phyloP scores from a whole-genome alignment of 2,329 filamentous ascomycete species.

The Aspergillus hortae region DNA sequence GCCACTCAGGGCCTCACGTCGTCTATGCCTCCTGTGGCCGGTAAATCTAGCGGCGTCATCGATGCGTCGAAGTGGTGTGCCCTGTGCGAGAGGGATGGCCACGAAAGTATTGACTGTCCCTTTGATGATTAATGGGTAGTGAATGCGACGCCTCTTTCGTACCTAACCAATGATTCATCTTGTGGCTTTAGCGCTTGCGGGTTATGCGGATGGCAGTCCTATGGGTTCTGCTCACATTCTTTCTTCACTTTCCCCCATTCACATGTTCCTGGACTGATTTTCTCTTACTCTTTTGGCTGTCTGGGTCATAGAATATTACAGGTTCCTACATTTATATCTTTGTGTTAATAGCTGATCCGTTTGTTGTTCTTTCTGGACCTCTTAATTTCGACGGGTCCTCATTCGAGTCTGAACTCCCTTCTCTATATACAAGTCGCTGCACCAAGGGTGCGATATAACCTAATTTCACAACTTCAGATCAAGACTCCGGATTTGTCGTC shows the following conservation, averaged over 20 bases:
- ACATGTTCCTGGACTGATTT: conserved; percentile 15
- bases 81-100: conserved; percentile 90
- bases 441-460: not conserved
- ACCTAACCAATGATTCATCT: not conserved
- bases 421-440: not conserved
- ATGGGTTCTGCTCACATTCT: not conserved
- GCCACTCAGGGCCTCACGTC: conserved; percentile 33
- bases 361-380: not conserved
- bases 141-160: conserved; percentile 6
- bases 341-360: conserved; percentile 2
- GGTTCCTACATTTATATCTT: not conserved
- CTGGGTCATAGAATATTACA: not conserved
- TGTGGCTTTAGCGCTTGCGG: conserved; percentile 2
- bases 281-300: not conserved
- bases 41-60: conserved; percentile 72
- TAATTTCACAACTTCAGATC: not conserved
- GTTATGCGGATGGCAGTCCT: conserved; percentile 2
- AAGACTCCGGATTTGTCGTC: not conserved
- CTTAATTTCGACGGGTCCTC: too few relatives aligned
- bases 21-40: conserved; percentile 63
- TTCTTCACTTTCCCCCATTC: not conserved
- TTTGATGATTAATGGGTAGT: conserved; percentile 65
- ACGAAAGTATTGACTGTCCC: conserved; percentile 92
- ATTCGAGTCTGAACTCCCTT: not conserved
- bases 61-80: conserved; percentile 95